Percentiles rank a stretch among this genome's conserved stretches.
These are phyloP conservation scores for Argentina anserina DNA, from an alignment of 306 rosid genomes.

Conservation along the genomic window DNA sequence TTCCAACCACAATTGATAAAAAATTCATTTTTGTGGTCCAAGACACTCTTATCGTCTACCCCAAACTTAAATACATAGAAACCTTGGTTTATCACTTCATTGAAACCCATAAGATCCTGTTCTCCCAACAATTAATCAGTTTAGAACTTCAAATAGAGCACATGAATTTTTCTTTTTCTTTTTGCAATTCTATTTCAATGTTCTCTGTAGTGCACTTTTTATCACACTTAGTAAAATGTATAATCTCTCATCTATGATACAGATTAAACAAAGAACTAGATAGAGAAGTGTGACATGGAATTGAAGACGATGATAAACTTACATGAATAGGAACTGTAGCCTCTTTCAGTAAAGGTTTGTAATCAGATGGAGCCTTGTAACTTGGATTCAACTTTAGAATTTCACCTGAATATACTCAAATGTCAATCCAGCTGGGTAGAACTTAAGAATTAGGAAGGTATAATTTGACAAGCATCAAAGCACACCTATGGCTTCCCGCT, in stretches of 20 bases:
- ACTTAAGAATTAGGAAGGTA: not conserved
- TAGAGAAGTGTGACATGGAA: not conserved
- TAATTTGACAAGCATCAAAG: conserved; percentile 26
- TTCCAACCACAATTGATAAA: not conserved
- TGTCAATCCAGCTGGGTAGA: conserved; percentile 16
- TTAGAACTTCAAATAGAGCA: not conserved
- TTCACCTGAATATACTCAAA: conserved; percentile 61
- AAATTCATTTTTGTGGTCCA: not conserved
- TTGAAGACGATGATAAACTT: conserved; percentile 43
- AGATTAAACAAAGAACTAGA: not conserved
- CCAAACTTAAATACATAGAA: not conserved
- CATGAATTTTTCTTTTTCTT: not conserved
- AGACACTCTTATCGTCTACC: not conserved
- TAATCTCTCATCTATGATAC: conserved; percentile 1
- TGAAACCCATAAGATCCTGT: not conserved
- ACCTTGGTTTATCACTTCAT: conserved; percentile 6
- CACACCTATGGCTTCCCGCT: conserved; percentile 76
- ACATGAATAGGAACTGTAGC: conserved; percentile 70
- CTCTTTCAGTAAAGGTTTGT: conserved; percentile 78
- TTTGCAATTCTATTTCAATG: not conserved
- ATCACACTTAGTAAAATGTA: not conserved
- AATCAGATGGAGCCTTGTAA: conserved; percentile 82
- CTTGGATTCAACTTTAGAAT: conserved; percentile 77
- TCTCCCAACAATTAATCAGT: not conserved
- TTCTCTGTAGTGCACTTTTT: not conserved